These are phyloP conservation scores for Hordeum pubiflorum DNA, from an alignment of 202 grass and related monocot genomes.

Conservation along the genomic window DNA sequence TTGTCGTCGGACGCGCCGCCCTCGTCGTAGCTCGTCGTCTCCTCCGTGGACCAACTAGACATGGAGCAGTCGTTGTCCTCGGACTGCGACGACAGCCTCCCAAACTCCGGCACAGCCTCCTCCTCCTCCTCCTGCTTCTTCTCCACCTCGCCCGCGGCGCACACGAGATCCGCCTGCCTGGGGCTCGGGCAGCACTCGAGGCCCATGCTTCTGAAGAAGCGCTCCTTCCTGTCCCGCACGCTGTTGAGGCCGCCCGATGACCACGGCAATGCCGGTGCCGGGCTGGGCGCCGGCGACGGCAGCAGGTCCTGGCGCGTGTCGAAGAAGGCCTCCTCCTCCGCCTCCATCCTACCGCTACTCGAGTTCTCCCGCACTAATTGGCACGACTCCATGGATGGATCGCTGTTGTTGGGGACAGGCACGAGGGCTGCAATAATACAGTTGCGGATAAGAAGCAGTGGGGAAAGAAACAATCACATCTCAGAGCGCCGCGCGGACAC, in stretches of 20 bases:
- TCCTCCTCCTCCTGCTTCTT: background rate
- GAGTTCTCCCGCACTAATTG: background rate
- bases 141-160: background rate
- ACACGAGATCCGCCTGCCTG: slow-evolving; percentile 20
- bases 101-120: slow-evolving; percentile 26
- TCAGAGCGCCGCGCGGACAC: slow-evolving; percentile 21
- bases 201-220: slow-evolving; percentile 46
- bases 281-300: slow-evolving; percentile 38
- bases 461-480: slow-evolving; percentile 20
- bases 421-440: slow-evolving; percentile 19
- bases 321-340: slow-evolving; percentile 60
- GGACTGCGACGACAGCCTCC: slow-evolving; percentile 27
- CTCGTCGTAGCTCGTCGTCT: slow-evolving; percentile 28
- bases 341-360: background rate
- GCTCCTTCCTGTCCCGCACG: slow-evolving; percentile 34
- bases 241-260: slow-evolving; percentile 22
- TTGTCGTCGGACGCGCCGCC: slow-evolving; percentile 52
- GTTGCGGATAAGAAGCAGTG: slow-evolving; percentile 14
- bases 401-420: slow-evolving; percentile 6
- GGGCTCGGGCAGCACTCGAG: slow-evolving; percentile 33
- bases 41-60: slow-evolving; percentile 51
- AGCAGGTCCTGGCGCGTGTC: slow-evolving; percentile 63
- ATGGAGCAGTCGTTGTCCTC: slow-evolving; percentile 33
- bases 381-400: slow-evolving; percentile 36
- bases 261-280: slow-evolving; percentile 41